phyloP scores from a whole-genome alignment of 2,329 filamentous ascomycete genomes.

The Fusarium multiceps region DNA sequence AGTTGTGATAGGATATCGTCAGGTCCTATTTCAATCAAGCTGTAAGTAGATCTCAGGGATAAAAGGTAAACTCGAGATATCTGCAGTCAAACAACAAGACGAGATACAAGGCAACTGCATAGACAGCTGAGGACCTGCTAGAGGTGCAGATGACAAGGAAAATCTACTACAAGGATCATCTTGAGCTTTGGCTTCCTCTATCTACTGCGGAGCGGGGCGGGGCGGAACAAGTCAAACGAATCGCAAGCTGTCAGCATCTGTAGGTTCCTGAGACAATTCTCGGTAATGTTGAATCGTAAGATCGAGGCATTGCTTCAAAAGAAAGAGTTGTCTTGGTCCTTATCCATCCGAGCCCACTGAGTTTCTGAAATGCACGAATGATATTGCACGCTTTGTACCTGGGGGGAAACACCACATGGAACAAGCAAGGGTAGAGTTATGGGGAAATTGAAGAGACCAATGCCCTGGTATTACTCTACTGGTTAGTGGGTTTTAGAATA shows the following conservation, averaged over 20 bases:
- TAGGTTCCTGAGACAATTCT: background rate
- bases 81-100: background rate
- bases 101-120: constrained; percentile 8
- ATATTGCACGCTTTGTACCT: constrained; percentile 17
- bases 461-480: background rate
- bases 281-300: constrained; percentile 3
- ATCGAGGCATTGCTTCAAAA: background rate
- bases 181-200: background rate
- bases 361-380: constrained; percentile 21
- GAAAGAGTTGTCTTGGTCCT: constrained; percentile 11
- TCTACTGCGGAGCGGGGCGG: constrained; percentile 39
- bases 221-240: constrained; percentile 5
- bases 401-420: constrained; percentile 36
- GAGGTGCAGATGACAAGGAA: constrained; percentile 8
- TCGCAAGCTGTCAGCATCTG: background rate
- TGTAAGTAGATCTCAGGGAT: constrained; percentile 6
- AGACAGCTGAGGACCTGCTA: background rate
- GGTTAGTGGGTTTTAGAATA: background rate
- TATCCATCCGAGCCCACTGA: background rate
- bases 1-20: background rate
- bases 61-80: background rate
- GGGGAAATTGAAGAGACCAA: constrained; percentile 19
- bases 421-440: constrained; percentile 33
- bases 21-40: background rate
- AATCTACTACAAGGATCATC: constrained; percentile 8